These are phyloP conservation scores for Neurospora sp. DNA, from an alignment of 495 filamentous ascomycete genomes.

Conservation along the genomic window DNA sequence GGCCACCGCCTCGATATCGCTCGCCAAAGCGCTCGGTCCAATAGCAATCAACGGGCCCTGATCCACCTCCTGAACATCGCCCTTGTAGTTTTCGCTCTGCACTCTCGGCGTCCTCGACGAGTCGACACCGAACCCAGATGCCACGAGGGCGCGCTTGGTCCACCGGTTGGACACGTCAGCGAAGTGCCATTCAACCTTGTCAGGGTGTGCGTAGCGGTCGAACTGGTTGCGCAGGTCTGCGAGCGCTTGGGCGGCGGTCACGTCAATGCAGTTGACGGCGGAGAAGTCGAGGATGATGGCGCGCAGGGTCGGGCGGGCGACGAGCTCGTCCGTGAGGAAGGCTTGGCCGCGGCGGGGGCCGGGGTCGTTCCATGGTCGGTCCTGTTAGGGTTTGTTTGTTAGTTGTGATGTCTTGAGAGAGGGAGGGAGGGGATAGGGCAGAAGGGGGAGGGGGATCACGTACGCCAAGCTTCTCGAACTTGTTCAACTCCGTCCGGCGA, in stretches of 20 bases:
- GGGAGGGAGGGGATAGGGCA: background rate
- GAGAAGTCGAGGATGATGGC: conserved; percentile 42
- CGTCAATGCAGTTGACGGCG: conserved; percentile 38
- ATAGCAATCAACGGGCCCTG: conserved; percentile 13
- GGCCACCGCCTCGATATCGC: background rate
- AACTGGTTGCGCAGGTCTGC: conserved; percentile 40
- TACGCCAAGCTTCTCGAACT: conserved; percentile 30
- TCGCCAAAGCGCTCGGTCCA: background rate
- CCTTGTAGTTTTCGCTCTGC: background rate
- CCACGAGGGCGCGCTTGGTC: conserved; percentile 38
- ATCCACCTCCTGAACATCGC: background rate
- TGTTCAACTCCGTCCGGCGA: conserved; percentile 25
- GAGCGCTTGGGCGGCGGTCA: conserved; percentile 38
- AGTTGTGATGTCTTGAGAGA: background rate
- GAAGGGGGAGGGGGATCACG: conserved; percentile 6
- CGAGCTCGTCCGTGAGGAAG: conserved; percentile 16
- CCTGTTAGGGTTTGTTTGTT: conserved; percentile 12
- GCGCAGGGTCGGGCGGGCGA: conserved; percentile 29
- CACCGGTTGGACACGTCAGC: conserved; percentile 38
- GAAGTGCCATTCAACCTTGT: conserved; percentile 42
- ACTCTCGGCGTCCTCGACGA: background rate
- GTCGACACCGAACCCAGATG: conserved; percentile 35
- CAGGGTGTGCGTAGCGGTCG: conserved; percentile 36
- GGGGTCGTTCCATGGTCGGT: conserved; percentile 76
- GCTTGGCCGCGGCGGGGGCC: conserved; percentile 56